phyloP scores from a whole-genome alignment of 805 yeast genomes.

The Lipomyces mesembrius region DNA sequence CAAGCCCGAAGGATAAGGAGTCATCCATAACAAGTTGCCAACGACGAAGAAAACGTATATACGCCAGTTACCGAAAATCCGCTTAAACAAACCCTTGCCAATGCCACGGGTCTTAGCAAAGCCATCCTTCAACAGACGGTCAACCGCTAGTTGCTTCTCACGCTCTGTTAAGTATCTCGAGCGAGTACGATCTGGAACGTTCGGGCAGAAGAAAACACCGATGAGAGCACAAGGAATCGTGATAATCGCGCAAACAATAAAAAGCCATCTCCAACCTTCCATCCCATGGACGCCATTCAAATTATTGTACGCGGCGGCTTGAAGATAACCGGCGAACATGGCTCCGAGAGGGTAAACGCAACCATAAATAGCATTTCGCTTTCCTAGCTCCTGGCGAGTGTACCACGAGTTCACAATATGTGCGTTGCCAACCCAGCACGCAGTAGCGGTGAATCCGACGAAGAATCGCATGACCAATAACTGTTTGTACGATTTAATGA shows the following conservation, averaged over 20 bases:
- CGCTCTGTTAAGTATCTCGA: slow-evolving; percentile 60
- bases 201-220: slow-evolving; percentile 64
- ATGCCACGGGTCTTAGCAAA: slow-evolving; percentile 28
- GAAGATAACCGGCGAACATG: slow-evolving; percentile 65
- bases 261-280: slow-evolving; percentile 75
- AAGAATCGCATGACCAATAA: slow-evolving; percentile 49
- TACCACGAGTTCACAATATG: slow-evolving; percentile 56
- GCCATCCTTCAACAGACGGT: slow-evolving; percentile 45
- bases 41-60: slow-evolving; percentile 26
- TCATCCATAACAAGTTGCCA: slow-evolving; percentile 34
- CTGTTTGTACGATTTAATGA: slow-evolving; percentile 44
- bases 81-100: slow-evolving; percentile 22
- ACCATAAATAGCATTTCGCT: slow-evolving; percentile 65
- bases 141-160: slow-evolving; percentile 59
- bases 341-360: slow-evolving; percentile 67
- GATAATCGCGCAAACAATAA: slow-evolving; percentile 65
- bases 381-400: slow-evolving; percentile 58
- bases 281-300: slow-evolving; percentile 59
- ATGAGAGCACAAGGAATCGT: slow-evolving; percentile 61
- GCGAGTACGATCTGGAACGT: slow-evolving; percentile 63
- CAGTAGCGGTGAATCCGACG: slow-evolving; percentile 52
- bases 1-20: slow-evolving; percentile 29
- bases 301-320: slow-evolving; percentile 57
- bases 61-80: slow-evolving; percentile 31
- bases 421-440: slow-evolving; percentile 52